Conservation (phyloP, 1,139 yeast species). For the Geotrichum restrictum region DNA sequence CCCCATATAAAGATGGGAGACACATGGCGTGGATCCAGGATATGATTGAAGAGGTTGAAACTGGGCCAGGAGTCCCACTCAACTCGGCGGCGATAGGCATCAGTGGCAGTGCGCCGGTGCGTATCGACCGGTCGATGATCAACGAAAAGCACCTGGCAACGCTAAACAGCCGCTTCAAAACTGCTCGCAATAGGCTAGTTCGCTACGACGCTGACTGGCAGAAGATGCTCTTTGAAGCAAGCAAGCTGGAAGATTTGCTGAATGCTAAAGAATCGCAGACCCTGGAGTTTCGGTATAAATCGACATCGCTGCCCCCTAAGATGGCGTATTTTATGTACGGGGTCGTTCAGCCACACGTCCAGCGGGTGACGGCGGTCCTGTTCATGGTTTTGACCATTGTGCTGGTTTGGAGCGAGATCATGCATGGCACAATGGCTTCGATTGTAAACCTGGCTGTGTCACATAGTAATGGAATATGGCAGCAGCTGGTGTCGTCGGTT, state of each 20-base stretch:
- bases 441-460: slow-evolving; percentile 51
- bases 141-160: slow-evolving; percentile 32
- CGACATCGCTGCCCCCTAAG: slow-evolving; percentile 39
- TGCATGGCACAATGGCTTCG: slow-evolving; percentile 65
- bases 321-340: slow-evolving; percentile 43
- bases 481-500: slow-evolving; percentile 42
- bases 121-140: slow-evolving; percentile 32
- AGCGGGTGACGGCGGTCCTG: slow-evolving; percentile 41
- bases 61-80: slow-evolving; percentile 25
- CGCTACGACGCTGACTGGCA: slow-evolving; percentile 43
- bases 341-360: slow-evolving; percentile 47
- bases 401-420: slow-evolving; percentile 66
- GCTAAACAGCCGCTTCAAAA: slow-evolving; percentile 29
- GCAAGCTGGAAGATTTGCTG: slow-evolving; percentile 38
- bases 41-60: slow-evolving; percentile 32
- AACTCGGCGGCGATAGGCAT: slow-evolving; percentile 17
- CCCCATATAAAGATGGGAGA: slow-evolving; percentile 38
- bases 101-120: background rate
- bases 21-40: slow-evolving; percentile 41
- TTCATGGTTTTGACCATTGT: slow-evolving; percentile 50
- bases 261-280: slow-evolving; percentile 21
- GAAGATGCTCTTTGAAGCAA: slow-evolving; percentile 40
- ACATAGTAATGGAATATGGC: slow-evolving; percentile 35
- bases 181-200: slow-evolving; percentile 32
- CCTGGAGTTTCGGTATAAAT: slow-evolving; percentile 33